Conservation (phyloP, 768 basidiomycete species). For the Gloeostereum incarnatum region DNA sequence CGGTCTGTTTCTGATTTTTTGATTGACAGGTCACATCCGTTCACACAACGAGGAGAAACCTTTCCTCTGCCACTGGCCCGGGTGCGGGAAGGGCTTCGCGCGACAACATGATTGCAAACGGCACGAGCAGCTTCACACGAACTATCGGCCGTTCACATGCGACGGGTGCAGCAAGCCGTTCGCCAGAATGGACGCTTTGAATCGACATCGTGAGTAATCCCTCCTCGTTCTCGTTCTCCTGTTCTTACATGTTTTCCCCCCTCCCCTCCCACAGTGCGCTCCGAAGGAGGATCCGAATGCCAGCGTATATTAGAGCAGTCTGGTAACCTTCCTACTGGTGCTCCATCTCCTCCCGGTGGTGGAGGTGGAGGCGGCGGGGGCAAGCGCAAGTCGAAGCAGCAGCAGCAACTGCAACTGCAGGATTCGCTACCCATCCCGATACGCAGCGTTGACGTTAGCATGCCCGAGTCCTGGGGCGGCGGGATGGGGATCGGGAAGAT, state of each 20-base stretch:
- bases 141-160: conserved; percentile 87
- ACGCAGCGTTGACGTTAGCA: no score
- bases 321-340: no score
- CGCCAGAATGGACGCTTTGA: conserved; percentile 91
- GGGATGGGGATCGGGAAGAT: no score
- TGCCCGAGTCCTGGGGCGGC: no score
- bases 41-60: conserved; percentile 94
- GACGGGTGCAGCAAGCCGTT: conserved; percentile 92
- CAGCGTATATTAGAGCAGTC: conserved; percentile 25
- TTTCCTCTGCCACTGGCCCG: conserved; percentile 92
- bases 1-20: conserved; percentile 6
- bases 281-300: conserved; percentile 79
- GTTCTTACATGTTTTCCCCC: conserved; percentile 1
- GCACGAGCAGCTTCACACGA: conserved; percentile 91
- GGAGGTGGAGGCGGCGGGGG: no score
- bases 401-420: no score
- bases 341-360: no score
- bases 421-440: no score
- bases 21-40: conserved; percentile 70
- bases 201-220: conserved; percentile 71
- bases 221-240: background rate
- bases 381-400: no score
- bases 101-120: conserved; percentile 95
- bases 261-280: conserved; percentile 42
- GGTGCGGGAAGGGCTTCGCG: conserved; percentile 90